Evolutionary conservation across 1,139 yeast genomes (phyloP), one percentile per base, ranked within the genome.

Genomic region (Debaryomyces subglobosus): DNA sequence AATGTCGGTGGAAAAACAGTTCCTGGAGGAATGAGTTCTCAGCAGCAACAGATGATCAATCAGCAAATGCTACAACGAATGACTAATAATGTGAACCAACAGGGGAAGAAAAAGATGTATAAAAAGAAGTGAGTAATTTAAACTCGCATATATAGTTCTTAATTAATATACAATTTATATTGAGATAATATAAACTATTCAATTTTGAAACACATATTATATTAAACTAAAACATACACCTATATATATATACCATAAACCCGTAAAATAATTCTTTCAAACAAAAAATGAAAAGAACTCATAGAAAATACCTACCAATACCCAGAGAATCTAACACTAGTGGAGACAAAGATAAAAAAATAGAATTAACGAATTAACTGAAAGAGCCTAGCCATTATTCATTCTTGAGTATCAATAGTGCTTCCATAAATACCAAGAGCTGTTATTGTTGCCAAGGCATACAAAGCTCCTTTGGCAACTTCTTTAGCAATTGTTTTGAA

Each of bases 361-460:
- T 18, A 40, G 13, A 5, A 13, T 16, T 23, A 33, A n/a, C 3
- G 21, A 12, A 24, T n/a, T 16, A 36, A 25, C 0, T 12, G 16
- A 23, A 20, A 36, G 5, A 5, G 13, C 13, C 18, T 7, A 30
- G 5, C 13, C 34, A 30, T 13, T 15, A 24, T 10, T 35, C 39
- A 41, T 38, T 44, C 20, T 20, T 45, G 24, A 21, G 44, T 34
- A 20, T 44, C 49, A 29, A 59, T 43, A n/a, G 56, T 50, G 33
- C 59, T 52, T 5, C 79, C 78, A 56, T 74, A 75, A 12, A 65
- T 54, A 6, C 76, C 78, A 51, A 76, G 65, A 1, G 76, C 78
- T 13, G 69, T 53, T 36, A 75, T 56, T 1, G 79, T 72, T 2
- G 69, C 69, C 15, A 60, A 50, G 7, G 62, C 69, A 50, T 74